These are phyloP conservation scores for Colletotrichum tropicale DNA, from an alignment of 2,329 filamentous ascomycete genomes.

Conservation along the genomic window DNA sequence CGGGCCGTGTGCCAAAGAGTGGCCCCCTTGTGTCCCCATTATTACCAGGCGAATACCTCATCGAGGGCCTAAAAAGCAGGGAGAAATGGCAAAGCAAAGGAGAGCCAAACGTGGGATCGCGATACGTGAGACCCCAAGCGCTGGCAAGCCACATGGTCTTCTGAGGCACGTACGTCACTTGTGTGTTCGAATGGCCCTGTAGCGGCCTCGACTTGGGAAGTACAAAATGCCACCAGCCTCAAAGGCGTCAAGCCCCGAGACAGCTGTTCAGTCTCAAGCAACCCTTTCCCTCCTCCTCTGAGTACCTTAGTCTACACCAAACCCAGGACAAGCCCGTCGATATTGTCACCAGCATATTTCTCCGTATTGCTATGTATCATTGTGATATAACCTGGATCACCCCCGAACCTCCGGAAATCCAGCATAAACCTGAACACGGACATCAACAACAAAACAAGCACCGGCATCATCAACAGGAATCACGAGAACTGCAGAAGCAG, in stretches of 20 bases:
- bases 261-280: background rate
- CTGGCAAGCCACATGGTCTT: constrained; percentile 4
- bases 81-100: background rate
- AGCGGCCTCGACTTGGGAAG: background rate
- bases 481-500: background rate
- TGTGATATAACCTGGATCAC: constrained; percentile 17
- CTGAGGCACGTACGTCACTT: constrained; percentile 15
- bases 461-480: background rate
- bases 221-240: constrained; percentile 20
- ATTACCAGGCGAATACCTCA: background rate
- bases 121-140: constrained; percentile 3
- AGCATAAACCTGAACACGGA: background rate
- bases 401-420: constrained; percentile 4
- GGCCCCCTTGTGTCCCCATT: background rate
- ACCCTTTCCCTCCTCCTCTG: background rate
- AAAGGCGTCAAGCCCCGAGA: constrained; percentile 22
- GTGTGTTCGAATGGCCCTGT: background rate
- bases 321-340: background rate
- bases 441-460: background rate
- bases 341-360: background rate
- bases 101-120: constrained; percentile 7
- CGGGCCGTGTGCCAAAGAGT: background rate
- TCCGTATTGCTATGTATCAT: constrained; percentile 18
- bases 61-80: background rate
- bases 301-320: background rate